phyloP scores from a whole-genome alignment of 2,329 filamentous ascomycete genomes.

The Fusarium nematophilum region DNA sequence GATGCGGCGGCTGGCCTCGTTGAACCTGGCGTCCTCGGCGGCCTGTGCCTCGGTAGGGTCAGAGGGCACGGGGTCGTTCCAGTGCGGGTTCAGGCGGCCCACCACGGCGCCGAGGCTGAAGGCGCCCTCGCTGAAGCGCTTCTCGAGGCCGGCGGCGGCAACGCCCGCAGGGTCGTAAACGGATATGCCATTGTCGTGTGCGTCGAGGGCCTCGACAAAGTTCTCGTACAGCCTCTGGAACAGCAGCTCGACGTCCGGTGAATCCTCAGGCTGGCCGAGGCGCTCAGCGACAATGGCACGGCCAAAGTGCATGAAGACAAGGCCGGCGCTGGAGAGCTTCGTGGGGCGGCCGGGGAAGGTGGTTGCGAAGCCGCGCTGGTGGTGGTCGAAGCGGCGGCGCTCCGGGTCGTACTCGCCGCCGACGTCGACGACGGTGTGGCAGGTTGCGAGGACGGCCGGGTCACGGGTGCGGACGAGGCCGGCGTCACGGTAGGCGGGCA shows the following conservation, averaged over 20 bases:
- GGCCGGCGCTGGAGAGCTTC: slow-evolving; percentile 91
- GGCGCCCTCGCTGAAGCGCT: slow-evolving; percentile 84
- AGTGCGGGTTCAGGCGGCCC: slow-evolving; percentile 80
- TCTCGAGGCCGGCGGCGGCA: slow-evolving; percentile 77
- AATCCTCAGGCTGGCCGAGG: slow-evolving; percentile 65
- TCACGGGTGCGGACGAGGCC: slow-evolving; percentile 89
- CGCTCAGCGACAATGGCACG: slow-evolving; percentile 78
- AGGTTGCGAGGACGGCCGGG: slow-evolving; percentile 78
- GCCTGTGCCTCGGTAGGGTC: slow-evolving; percentile 70
- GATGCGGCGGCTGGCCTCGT: slow-evolving; percentile 81
- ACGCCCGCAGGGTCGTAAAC: slow-evolving; percentile 80
- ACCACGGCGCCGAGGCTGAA: slow-evolving; percentile 90
- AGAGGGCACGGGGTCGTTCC: slow-evolving; percentile 73
- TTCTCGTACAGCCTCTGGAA: slow-evolving; percentile 91
- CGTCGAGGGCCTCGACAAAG: slow-evolving; percentile 96
- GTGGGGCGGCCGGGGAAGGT: slow-evolving; percentile 87
- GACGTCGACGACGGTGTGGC: slow-evolving; percentile 98
- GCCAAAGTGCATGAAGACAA: slow-evolving; percentile 97
- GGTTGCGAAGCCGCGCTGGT: slow-evolving; percentile 90
- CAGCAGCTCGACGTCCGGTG: slow-evolving; percentile 77
- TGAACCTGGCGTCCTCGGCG: slow-evolving; percentile 85
- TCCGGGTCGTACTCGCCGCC: slow-evolving; percentile 89
- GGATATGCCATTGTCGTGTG: slow-evolving; percentile 95
- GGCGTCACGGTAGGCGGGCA: slow-evolving; percentile 82
- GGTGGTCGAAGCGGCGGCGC: slow-evolving; percentile 90